Evolutionary conservation across 805 yeast species (phyloP), one percentile per base, ranked within the genome.

Genomic region (Candida xiaguanensis): DNA sequence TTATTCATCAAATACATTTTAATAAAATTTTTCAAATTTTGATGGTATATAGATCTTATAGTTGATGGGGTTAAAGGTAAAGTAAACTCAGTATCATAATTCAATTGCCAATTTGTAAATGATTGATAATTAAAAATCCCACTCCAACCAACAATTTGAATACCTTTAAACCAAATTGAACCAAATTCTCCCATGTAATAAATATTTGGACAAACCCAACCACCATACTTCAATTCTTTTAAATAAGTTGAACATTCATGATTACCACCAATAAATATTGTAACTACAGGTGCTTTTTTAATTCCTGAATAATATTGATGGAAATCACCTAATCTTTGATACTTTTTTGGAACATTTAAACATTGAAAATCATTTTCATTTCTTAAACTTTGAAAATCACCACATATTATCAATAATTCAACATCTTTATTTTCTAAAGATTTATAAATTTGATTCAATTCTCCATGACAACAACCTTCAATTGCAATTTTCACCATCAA

Each of bases 381-480:
- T 39, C 98, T 61, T 3, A 87, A 52, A 1, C 95, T 83, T 61
- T 93, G 96, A 56, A 93, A 85, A 58, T 93, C 99, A 0, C 99
- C 99, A 47, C 95, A 80, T 2, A 93, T 80, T 3, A 93, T 63
- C 13, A 93, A 70, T 2, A 66, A 49, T 13, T 67, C 69, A 8
- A 50, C 55, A 1, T 46, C 36, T 31, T 42, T 18, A 42, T 44
- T 7, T 31, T 44, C 16, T 48, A 43, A 4, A 36, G 45, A 31
- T 4, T 50, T 34, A 52, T 87, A 88, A 2, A 89, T 81, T 12
- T 53, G 49, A 45, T 78, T 63, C 27, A 90, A 70, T 38, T 77
- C 82, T 2, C 97, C 96, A 59, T 90, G 97, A 47, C 95, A 79
- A 53, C 97, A 90, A 8, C 97, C 97, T 53, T 85, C 89, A 1